phyloP scores from a whole-genome alignment of 2,329 filamentous ascomycete genomes.

The Bipolaris bicolor region DNA sequence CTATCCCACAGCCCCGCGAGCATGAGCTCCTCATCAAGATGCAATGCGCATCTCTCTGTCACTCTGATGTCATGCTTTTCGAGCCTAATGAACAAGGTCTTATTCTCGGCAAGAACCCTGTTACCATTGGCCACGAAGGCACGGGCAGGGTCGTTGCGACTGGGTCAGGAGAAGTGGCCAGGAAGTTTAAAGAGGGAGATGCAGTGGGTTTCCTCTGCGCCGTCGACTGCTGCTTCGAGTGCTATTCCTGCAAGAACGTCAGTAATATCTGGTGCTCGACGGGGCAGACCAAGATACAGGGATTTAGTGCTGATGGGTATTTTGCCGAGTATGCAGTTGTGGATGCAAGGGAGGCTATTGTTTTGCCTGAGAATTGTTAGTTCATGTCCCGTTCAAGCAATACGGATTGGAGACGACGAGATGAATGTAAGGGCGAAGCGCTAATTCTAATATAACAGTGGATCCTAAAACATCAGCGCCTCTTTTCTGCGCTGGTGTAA shows the following conservation, averaged over 20 bases:
- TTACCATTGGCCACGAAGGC: conserved; percentile 45
- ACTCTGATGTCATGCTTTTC: conserved; percentile 49
- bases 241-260: conserved; percentile 36
- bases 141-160: conserved; percentile 35
- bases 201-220: conserved; percentile 44
- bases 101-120: conserved; percentile 38
- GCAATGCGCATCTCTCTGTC: conserved; percentile 49
- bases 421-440: not conserved
- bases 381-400: not conserved
- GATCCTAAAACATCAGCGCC: conserved; percentile 36
- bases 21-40: conserved; percentile 53
- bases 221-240: conserved; percentile 44
- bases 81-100: conserved; percentile 45
- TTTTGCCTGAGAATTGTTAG: conserved; percentile 36
- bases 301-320: conserved; percentile 37
- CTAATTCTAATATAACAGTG: conserved; percentile 21
- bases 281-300: conserved; percentile 41
- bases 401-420: too few species aligned
- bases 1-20: conserved; percentile 51
- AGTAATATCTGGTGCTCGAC: conserved; percentile 40
- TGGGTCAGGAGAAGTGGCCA: conserved; percentile 32
- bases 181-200: conserved; percentile 40
- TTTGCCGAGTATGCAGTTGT: conserved; percentile 42
- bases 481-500: conserved; percentile 43
- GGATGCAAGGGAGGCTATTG: conserved; percentile 38